Percentiles rank a stretch among this genome's conserved stretches.
Evolutionary conservation across 1,284 basidiomycete species (phyloP).

Genomic region (Sanghuangporus baumii): DNA sequence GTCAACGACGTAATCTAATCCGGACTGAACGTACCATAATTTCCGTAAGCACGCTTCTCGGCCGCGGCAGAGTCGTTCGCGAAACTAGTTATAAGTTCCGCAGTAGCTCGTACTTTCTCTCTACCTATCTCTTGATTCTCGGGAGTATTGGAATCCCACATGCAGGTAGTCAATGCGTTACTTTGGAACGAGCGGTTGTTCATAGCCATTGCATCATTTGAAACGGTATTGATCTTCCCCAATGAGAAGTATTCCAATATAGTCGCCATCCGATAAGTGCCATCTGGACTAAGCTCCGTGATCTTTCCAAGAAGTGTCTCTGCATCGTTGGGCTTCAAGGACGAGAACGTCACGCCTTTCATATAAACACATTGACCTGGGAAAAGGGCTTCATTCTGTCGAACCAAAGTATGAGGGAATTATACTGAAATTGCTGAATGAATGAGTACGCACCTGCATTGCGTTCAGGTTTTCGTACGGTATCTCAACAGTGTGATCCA

Average conservation of each 20-base stretch:
- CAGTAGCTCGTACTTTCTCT: conserved; percentile 21
- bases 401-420: too few relatives aligned
- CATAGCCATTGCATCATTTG: conserved; percentile 32
- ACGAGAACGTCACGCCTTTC: conserved; percentile 16
- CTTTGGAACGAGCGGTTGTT: conserved; percentile 27
- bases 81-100: conserved; percentile 17
- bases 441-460: conserved; percentile 9
- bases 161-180: conserved; percentile 29
- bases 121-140: conserved; percentile 27
- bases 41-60: conserved; percentile 23
- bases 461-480: conserved; percentile 16
- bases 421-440: background rate
- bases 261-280: background rate
- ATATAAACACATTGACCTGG: conserved; percentile 19
- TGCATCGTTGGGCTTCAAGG: background rate
- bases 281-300: background rate
- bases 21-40: conserved; percentile 23
- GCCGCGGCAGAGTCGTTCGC: conserved; percentile 1
- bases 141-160: conserved; percentile 32
- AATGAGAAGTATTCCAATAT: conserved; percentile 38
- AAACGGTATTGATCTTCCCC: conserved; percentile 33
- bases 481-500: conserved; percentile 11
- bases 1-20: background rate
- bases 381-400: conserved; percentile 2
- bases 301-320: conserved; percentile 3